Conservation (phyloP, 2,329 filamentous ascomycete species). For the Dactylonectria estremocensis region DNA sequence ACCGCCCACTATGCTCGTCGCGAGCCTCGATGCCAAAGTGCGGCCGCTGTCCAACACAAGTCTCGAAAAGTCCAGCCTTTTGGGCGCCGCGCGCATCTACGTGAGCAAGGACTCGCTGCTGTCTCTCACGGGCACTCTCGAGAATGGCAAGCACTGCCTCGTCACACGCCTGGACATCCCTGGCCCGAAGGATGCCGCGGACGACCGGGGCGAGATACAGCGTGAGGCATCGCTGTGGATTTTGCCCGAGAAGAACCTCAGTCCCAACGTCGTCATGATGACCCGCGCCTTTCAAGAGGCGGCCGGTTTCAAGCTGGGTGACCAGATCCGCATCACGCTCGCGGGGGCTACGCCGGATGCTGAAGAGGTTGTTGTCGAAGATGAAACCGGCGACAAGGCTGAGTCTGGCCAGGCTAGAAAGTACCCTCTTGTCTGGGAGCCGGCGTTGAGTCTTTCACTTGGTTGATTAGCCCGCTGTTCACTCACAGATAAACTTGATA, state of each 20-base stretch:
- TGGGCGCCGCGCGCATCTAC: constrained; percentile 64
- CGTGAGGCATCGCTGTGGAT: constrained; percentile 67
- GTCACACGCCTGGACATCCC: constrained; percentile 53
- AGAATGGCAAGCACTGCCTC: constrained; percentile 60
- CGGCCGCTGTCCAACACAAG: constrained; percentile 59
- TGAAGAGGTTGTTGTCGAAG: constrained; percentile 71
- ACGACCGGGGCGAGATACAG: constrained; percentile 35
- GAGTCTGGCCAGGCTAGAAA: constrained; percentile 49
- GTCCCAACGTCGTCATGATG: constrained; percentile 79
- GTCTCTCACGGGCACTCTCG: constrained; percentile 59
- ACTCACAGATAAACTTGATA: background rate
- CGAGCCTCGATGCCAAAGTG: constrained; percentile 58
- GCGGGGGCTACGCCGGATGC: constrained; percentile 69
- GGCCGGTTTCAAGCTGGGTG: constrained; percentile 80
- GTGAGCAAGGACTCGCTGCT: constrained; percentile 64
- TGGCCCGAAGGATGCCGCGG: constrained; percentile 22
- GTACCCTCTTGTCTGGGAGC: constrained; percentile 56
- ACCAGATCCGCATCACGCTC: constrained; percentile 74
- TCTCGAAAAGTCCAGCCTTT: constrained; percentile 59
- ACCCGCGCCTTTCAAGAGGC: constrained; percentile 81
- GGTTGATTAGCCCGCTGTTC: constrained; percentile 43
- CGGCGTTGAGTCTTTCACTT: constrained; percentile 52
- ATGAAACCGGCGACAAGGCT: constrained; percentile 63
- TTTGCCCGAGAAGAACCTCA: constrained; percentile 72
- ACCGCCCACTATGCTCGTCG: constrained; percentile 49